Conservation (phyloP, 2,329 filamentous ascomycete species). For the Botrytis medusae region DNA sequence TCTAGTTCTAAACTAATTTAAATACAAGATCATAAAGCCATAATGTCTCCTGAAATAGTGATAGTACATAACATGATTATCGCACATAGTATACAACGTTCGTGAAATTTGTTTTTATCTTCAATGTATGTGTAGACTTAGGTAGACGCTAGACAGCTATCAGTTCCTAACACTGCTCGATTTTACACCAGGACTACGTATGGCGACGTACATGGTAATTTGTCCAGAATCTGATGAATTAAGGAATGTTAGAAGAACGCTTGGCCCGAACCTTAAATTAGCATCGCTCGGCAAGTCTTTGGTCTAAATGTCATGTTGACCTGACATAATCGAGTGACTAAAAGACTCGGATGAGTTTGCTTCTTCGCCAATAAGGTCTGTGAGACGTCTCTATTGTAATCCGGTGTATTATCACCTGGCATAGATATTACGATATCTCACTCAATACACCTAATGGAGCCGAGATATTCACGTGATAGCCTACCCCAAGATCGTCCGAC, state of each 20-base stretch:
- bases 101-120: not conserved
- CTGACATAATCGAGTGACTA: fast-evolving
- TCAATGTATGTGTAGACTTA: no score
- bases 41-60: not conserved
- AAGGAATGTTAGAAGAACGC: not conserved
- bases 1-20: not conserved
- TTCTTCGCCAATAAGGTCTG: fast-evolving
- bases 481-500: not conserved
- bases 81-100: not conserved
- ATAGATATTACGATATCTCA: not conserved
- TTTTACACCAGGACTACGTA: not conserved
- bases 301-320: not conserved
- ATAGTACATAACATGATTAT: not conserved
- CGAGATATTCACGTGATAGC: not conserved
- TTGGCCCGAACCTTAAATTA: not conserved
- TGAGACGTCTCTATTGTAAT: not conserved
- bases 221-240: not conserved
- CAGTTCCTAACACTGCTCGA: not conserved
- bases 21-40: not conserved
- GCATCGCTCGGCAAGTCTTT: not conserved
- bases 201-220: not conserved
- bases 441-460: not conserved
- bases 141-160: not conserved
- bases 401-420: fast-evolving
- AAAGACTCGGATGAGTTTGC: not conserved